Base-by-base conservation (phyloP, 371 early-diverging fungal genomes). In the Syncephalastrum racemosum region DNA sequence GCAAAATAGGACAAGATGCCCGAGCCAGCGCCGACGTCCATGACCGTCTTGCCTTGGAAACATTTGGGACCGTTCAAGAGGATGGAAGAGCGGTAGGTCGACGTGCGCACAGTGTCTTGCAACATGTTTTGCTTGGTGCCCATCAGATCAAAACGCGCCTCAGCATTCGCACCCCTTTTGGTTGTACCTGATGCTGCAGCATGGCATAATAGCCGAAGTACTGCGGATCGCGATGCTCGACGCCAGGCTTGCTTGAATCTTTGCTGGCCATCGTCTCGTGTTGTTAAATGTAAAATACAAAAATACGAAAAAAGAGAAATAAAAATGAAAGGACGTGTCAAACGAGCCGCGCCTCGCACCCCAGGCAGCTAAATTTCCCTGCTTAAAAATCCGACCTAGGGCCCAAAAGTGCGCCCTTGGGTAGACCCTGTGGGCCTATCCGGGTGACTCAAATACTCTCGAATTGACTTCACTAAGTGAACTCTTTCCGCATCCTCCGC, bases 1-100 rank as follows among this genome's bases (percentile, higher is more conserved):
- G 97, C 92, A 70, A 97, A 96, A 70, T 90, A 97, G 5, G 95
- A 93, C 46, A 98, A 78, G 46, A 98, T 95, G 10, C 98, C 97
- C 45, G 90, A 86, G 8, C 88, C 99, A 20, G 97, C 93, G 15
- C 99, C 99, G n/a, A 96, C 89, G 69, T 98, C 99, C 87, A 96
- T 86, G 22, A 96, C 94, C 2, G 83, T 62, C 64, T 93, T 91
- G 59, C 87, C 84, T 55, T 80, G 68, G 62, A 97, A 95, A 51
- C 87, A 75, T 20, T 75, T 67, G 4, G 86, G 77, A 6, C 84
- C 83, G 67, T 95, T 94, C 43, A 86, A 67, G 10, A 90, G 51
- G 44, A 98, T 96, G 4, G 96, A 96, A 7, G 88, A 84, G 53
- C 92, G 90, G 66, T 97, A 98, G n/a, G 94, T 84, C n/a, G 91